A percentile compares a stretch with the other conserved stretches of the same genome.
Evolutionary conservation across 2,329 filamentous ascomycete genomes (phyloP).

Genomic region (Colletotrichum liriopes): DNA sequence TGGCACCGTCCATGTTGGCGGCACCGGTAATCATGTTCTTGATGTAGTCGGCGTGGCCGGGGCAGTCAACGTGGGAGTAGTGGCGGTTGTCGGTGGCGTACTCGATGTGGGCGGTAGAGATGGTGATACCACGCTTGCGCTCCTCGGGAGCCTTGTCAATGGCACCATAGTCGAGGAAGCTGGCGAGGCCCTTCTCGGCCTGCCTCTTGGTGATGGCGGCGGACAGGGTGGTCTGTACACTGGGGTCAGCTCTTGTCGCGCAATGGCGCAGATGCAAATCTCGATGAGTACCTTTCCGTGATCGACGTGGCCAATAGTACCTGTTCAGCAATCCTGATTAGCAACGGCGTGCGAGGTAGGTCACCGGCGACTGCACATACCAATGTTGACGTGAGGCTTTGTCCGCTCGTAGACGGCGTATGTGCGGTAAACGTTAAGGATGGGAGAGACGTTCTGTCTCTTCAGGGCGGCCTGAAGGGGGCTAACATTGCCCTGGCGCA

Average conservation of each 20-base stretch:
- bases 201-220: conserved; percentile 99
- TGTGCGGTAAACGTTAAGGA: conserved; percentile 76
- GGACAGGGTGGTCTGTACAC: conserved; percentile 89
- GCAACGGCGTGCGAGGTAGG: conserved; percentile 28
- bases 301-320: conserved; percentile 99
- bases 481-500: conserved; percentile 79
- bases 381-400: conserved; percentile 99
- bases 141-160: conserved; percentile 99
- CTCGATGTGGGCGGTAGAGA: conserved; percentile 98
- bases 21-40: conserved; percentile 99
- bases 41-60: conserved; percentile 99
- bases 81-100: conserved; percentile 95
- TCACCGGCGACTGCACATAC: conserved; percentile 62
- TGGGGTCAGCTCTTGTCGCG: conserved; percentile 42
- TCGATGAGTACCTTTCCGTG: conserved; percentile 87
- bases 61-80: conserved; percentile 99
- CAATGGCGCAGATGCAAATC: not conserved
- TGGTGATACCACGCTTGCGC: conserved; percentile 99
- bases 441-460: conserved; percentile 73
- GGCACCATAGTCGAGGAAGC: conserved; percentile 95
- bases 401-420: conserved; percentile 85
- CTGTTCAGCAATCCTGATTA: conserved; percentile 59
- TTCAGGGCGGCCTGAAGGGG: conserved; percentile 82
- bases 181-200: conserved; percentile 92
- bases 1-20: conserved; percentile 98